These are phyloP conservation scores for Tephrocybe sp. DNA, from an alignment of 768 basidiomycete species.

Conservation along the genomic window DNA sequence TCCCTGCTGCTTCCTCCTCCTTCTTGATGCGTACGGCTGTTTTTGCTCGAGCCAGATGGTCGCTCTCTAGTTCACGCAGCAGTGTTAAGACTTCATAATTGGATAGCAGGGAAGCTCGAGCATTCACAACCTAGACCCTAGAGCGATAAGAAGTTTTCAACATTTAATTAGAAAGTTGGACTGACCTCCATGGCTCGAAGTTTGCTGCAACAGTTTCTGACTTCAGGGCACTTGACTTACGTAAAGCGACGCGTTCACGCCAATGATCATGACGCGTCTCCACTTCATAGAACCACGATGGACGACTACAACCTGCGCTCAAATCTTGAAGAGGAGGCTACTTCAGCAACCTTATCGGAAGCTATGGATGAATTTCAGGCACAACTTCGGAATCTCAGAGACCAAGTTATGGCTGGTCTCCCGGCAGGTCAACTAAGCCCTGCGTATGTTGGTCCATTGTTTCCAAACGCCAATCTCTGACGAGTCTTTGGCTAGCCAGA, in stretches of 20 bases:
- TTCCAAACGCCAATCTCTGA: background rate
- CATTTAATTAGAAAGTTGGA: background rate
- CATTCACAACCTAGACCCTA: conserved; percentile 56
- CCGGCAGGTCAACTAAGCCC: conserved; percentile 15
- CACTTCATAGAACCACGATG: conserved; percentile 1
- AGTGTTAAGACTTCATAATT: conserved; percentile 85
- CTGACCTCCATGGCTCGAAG: conserved; percentile 6
- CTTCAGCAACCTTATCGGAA: background rate
- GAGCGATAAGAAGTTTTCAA: background rate
- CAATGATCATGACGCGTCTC: background rate
- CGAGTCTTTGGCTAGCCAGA: conserved; percentile 28
- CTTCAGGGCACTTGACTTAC: background rate
- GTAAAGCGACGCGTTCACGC: conserved; percentile 7
- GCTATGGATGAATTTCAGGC: conserved; percentile 13
- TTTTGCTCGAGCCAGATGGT: conserved; percentile 70
- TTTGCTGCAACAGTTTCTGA: background rate
- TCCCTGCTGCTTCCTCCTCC: conserved; percentile 61
- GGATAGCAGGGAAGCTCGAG: conserved; percentile 79
- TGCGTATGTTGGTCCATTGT: conserved; percentile 14
- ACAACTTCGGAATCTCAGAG: conserved; percentile 14
- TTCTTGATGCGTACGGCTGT: conserved; percentile 75
- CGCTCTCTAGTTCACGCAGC: conserved; percentile 72
- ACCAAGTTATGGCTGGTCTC: conserved; percentile 12
- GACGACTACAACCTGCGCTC: conserved; percentile 16
- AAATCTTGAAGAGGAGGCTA: conserved; percentile 9